Base-by-base conservation (phyloP, 2,329 filamentous ascomycete genomes). In the Monilinia fructicola region DNA sequence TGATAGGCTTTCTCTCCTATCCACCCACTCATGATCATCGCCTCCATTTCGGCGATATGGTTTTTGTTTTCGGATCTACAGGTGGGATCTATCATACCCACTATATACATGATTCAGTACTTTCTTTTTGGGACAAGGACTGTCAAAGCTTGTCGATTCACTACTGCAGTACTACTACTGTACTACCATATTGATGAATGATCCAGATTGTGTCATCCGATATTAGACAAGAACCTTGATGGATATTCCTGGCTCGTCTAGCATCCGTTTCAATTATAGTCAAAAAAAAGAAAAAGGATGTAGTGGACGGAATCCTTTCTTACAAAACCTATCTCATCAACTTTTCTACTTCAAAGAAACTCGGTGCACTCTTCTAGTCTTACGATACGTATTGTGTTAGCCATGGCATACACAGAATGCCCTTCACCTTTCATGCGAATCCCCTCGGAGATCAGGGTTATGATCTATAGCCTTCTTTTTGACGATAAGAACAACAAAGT, bases 381-480 rank as follows among this genome's bases (percentile, higher is more conserved):
- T 18, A 3, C 53, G 6, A 50, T 38, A 14, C 28, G 9, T 23
- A 26, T 38, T 61, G 31, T 31, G 16, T 18, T 1, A n/a, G 48
- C 4, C 48, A 65, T 65, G 62, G 12, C 62, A 59, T 53, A 59
- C 14, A 35, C 21, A 10, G 7, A 50, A 18, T 28, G 21, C 21
- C n/a, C 46, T 55, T 67, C 69, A 16, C 66, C 65, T 5, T 73
- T 75, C 54, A 68, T 74, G 65, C 64, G 65, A 21, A 67, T 74
- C 10, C 74, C 73, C 5, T 65, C 68, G 38, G 73, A 75, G 64
- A 70, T 75, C 11, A 70, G 73, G 23, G 62, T 74, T 21, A 70
- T 72, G 65, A 74, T 75, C n/a, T 74, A 74, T 48, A 72, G 76
- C 16, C 77, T 81, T 53, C 77, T 84, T 16, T 78, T 84, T 54